Evolutionary conservation across 495 filamentous ascomycete species (phyloP).

Genomic region (Penicillium malachiteum): DNA sequence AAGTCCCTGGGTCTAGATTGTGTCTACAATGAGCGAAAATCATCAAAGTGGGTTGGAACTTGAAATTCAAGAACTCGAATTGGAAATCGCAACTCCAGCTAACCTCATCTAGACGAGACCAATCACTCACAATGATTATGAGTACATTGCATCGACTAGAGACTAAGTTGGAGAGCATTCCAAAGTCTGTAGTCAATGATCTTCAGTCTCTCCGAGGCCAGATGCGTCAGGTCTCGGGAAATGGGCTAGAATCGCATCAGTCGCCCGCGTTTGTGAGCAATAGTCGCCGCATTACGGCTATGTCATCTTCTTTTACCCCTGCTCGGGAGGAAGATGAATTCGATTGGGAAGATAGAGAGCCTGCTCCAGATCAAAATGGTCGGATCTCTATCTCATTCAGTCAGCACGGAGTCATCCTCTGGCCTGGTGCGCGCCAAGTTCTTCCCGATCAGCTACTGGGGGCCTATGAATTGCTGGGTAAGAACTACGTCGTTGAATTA

Average conservation of each 20-base stretch:
- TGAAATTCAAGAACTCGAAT: no score
- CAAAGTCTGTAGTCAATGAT: constrained; percentile 34
- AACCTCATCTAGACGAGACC: constrained; percentile 36
- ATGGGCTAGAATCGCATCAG: constrained; percentile 7
- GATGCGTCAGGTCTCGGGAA: constrained; percentile 14
- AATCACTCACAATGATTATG: constrained; percentile 50
- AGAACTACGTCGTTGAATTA: constrained; percentile 48
- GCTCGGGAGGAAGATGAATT: constrained; percentile 34
- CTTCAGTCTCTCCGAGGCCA: constrained; percentile 33
- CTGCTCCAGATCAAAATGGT: constrained; percentile 30
- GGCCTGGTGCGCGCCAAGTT: constrained; percentile 41
- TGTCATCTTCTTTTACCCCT: constrained; percentile 28
- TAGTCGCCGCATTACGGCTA: constrained; percentile 9
- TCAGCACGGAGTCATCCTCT: constrained; percentile 48
- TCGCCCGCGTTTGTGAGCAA: constrained; percentile 17
- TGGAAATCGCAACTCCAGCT: background rate
- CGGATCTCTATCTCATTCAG: constrained; percentile 48
- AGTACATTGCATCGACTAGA: constrained; percentile 50
- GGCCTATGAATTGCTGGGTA: constrained; percentile 39
- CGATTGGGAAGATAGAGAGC: constrained; percentile 34
- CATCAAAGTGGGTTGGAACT: constrained; percentile 38
- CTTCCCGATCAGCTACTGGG: constrained; percentile 38
- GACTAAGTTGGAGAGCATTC: constrained; percentile 46
- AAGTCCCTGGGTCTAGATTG: constrained; percentile 49
- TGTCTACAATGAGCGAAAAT: constrained; percentile 51